A percentile compares a stretch with the other conserved stretches of the same genome.
Conservation (phyloP, 2,329 filamentous ascomycete species). For the Colletotrichum horii region DNA sequence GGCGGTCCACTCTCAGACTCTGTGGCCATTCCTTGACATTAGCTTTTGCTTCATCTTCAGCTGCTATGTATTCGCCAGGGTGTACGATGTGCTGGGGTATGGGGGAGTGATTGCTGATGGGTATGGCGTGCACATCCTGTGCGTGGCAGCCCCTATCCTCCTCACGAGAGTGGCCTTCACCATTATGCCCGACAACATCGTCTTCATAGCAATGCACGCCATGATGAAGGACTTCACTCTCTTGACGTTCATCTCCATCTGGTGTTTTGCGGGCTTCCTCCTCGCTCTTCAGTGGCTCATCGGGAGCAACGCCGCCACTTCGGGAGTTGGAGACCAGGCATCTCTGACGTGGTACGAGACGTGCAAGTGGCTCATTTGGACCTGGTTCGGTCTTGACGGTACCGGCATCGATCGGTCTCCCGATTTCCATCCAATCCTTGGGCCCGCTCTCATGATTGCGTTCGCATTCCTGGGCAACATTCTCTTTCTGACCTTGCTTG, state of each 20-base stretch:
- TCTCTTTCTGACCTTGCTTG: constrained; percentile 75
- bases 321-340: background rate
- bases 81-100: constrained; percentile 47
- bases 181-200: constrained; percentile 75
- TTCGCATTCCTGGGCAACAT: constrained; percentile 79
- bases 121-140: constrained; percentile 68
- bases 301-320: constrained; percentile 32
- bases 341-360: constrained; percentile 54
- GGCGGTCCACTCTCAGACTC: constrained; percentile 75
- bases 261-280: constrained; percentile 74
- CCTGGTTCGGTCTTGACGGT: constrained; percentile 78
- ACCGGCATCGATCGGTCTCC: constrained; percentile 55
- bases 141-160: constrained; percentile 70
- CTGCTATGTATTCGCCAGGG: constrained; percentile 64
- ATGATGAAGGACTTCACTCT: constrained; percentile 78
- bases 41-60: constrained; percentile 68
- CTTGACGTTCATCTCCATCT: constrained; percentile 59
- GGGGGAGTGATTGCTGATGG: constrained; percentile 44
- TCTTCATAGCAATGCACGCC: constrained; percentile 74
- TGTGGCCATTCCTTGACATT: constrained; percentile 77
- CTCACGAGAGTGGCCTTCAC: constrained; percentile 75
- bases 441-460: constrained; percentile 71
- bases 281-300: constrained; percentile 72
- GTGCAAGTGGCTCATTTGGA: constrained; percentile 79
- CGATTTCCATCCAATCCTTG: constrained; percentile 70